phyloP scores from a whole-genome alignment of 805 yeast genomes.

The Nadsonia fulvescens region DNA sequence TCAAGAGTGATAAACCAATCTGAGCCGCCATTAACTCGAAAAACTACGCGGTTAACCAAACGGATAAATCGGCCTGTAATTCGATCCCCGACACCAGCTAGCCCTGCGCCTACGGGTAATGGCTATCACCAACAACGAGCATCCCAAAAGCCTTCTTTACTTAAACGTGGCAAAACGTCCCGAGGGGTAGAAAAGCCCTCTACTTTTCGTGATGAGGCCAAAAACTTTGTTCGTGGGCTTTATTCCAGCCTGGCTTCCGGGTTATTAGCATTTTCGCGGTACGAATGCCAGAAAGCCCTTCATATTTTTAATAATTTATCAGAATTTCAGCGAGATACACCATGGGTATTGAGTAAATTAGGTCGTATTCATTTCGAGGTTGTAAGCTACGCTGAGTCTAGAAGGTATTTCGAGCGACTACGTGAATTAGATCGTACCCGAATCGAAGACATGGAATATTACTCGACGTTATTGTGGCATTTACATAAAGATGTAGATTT shows the following conservation, averaged over 20 bases:
- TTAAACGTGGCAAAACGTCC: too few species aligned
- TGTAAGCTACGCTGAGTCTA: constrained; percentile 67
- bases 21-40: too few species aligned
- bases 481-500: constrained; percentile 62
- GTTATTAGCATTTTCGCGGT: constrained; percentile 41
- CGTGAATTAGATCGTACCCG: constrained; percentile 62
- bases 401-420: constrained; percentile 39
- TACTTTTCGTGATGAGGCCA: constrained; percentile 7
- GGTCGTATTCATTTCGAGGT: constrained; percentile 78
- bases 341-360: constrained; percentile 68
- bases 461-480: constrained; percentile 87
- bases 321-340: constrained; percentile 42
- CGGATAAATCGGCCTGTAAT: too few species aligned
- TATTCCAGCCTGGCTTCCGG: constrained; percentile 40
- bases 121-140: too few species aligned
- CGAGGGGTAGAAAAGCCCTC: too few species aligned
- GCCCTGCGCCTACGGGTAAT: too few species aligned
- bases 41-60: too few species aligned
- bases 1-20: too few species aligned
- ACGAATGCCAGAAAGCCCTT: constrained; percentile 68
- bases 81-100: too few species aligned
- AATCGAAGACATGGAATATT: constrained; percentile 75
- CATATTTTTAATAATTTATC: constrained; percentile 50
- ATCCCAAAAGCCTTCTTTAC: too few species aligned
- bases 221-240: constrained; percentile 26